These are phyloP conservation scores for Populus nigra DNA, from an alignment of 345 rosid genomes.

Conservation along the genomic window DNA sequence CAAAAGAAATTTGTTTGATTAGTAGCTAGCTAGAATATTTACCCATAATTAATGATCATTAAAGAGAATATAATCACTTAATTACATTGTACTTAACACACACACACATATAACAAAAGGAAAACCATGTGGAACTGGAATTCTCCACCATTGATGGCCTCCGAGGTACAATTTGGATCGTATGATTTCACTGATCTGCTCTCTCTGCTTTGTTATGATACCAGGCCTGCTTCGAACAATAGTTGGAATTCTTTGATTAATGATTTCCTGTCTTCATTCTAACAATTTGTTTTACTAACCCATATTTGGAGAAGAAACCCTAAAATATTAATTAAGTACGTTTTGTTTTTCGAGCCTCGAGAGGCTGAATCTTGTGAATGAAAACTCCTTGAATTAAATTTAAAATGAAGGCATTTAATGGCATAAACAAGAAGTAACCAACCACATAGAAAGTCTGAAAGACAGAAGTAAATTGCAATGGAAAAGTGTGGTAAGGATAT, in stretches of 20 bases:
- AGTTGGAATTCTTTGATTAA: neutral
- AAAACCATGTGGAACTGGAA: no score
- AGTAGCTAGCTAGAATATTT: no score
- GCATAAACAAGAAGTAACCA: no score
- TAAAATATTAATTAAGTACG: neutral
- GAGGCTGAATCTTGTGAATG: neutral
- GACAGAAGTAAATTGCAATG: no score
- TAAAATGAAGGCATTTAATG: no score
- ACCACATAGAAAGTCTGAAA: no score
- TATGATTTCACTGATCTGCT: no score
- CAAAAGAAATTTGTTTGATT: neutral
- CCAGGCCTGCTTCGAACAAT: neutral
- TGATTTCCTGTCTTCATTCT: neutral
- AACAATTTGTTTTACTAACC: neutral
- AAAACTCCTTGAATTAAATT: no score
- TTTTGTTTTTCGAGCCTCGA: neutral
- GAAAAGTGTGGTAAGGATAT: no score
- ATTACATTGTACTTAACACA: neutral
- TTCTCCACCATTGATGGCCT: no score
- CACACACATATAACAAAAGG: neutral
- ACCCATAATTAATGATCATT: neutral
- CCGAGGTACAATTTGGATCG: no score
- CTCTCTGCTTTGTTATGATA: no score
- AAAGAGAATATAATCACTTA: neutral
- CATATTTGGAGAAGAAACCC: neutral